Evolutionary conservation across 2,329 filamentous ascomycete genomes (phyloP).

Genomic region (Aureobasidium sp.): DNA sequence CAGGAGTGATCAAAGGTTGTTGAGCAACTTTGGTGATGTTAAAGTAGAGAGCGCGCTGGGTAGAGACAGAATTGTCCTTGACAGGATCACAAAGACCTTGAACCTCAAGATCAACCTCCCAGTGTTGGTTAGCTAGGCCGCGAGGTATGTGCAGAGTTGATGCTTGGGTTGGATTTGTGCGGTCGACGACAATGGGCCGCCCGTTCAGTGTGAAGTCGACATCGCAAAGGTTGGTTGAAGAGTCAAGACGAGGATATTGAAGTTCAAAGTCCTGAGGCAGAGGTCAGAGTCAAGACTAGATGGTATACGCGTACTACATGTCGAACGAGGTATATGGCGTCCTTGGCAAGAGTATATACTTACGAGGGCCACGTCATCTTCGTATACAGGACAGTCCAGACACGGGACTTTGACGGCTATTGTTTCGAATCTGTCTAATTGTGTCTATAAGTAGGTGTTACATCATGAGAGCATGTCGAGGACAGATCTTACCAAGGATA

Average conservation of each 20-base stretch:
- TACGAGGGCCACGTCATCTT: constrained; percentile 17
- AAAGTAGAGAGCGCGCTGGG: constrained; percentile 5
- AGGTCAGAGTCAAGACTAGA: constrained; percentile 3
- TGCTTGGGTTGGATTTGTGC: neutral
- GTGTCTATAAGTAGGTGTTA: neutral
- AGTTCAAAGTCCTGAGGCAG: constrained; percentile 9
- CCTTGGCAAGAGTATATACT: constrained; percentile 11
- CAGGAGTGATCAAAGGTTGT: neutral
- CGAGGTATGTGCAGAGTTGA: constrained; percentile 6
- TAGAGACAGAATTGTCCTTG: neutral
- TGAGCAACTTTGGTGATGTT: constrained; percentile 4
- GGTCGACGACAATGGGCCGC: neutral
- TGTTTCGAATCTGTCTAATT: constrained; percentile 3
- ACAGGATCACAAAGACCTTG: constrained; percentile 1
- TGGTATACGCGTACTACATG: neutral
- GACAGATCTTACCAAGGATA: neutral
- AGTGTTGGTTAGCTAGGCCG: neutral
- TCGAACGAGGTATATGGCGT: neutral
- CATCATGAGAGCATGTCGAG: neutral
- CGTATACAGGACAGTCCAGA: constrained; percentile 10
- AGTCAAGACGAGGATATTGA: constrained; percentile 1
- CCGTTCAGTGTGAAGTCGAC: constrained; percentile 11
- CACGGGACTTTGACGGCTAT: constrained; percentile 14
- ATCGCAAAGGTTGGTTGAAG: constrained; percentile 8
- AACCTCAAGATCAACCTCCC: constrained; percentile 8